Percentiles rank a stretch among this genome's conserved stretches.
phyloP scores from a whole-genome alignment of 257 asterid genomes.

The Scutellaria barbata region DNA sequence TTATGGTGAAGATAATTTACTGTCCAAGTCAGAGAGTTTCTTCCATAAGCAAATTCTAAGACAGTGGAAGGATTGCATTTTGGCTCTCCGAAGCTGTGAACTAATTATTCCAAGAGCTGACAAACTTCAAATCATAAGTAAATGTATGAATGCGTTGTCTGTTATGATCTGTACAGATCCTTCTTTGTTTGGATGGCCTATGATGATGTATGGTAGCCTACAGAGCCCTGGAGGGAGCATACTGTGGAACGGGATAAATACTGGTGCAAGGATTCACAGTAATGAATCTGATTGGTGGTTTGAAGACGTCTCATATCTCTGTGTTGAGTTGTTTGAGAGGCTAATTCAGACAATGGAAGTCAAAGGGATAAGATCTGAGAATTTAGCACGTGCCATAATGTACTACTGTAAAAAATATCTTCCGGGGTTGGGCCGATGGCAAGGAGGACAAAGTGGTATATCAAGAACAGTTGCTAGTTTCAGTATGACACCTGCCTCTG shows the following conservation, averaged over 20 bases:
- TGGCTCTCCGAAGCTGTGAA: slow-evolving; percentile 89
- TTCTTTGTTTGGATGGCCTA: slow-evolving; percentile 95
- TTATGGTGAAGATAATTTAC: slow-evolving; percentile 81
- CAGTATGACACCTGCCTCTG: slow-evolving; percentile 81
- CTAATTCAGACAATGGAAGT: slow-evolving; percentile 66
- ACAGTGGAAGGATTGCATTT: slow-evolving; percentile 87
- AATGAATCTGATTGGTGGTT: slow-evolving; percentile 95
- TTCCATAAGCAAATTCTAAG: slow-evolving; percentile 67
- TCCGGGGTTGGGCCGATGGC: slow-evolving; percentile 95
- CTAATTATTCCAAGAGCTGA: slow-evolving; percentile 69
- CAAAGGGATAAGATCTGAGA: slow-evolving; percentile 77
- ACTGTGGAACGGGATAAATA: slow-evolving; percentile 93
- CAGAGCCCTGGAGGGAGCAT: slow-evolving; percentile 99
- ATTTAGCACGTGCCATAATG: slow-evolving; percentile 73
- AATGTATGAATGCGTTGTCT: slow-evolving; percentile 71
- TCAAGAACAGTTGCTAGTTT: slow-evolving; percentile 75
- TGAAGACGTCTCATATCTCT: slow-evolving; percentile 80
- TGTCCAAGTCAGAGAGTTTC: slow-evolving; percentile 66
- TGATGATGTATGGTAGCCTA: slow-evolving; percentile 92
- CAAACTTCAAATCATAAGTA: slow-evolving; percentile 67
- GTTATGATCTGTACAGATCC: slow-evolving; percentile 94
- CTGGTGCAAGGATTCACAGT: slow-evolving; percentile 86
- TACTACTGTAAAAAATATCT: slow-evolving; percentile 80
- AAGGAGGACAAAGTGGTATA: slow-evolving; percentile 61
- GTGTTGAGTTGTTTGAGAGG: slow-evolving; percentile 75